Evolutionary conservation across 2,329 filamentous ascomycete species (phyloP).

Genomic region (Hypoxylon sp.): DNA sequence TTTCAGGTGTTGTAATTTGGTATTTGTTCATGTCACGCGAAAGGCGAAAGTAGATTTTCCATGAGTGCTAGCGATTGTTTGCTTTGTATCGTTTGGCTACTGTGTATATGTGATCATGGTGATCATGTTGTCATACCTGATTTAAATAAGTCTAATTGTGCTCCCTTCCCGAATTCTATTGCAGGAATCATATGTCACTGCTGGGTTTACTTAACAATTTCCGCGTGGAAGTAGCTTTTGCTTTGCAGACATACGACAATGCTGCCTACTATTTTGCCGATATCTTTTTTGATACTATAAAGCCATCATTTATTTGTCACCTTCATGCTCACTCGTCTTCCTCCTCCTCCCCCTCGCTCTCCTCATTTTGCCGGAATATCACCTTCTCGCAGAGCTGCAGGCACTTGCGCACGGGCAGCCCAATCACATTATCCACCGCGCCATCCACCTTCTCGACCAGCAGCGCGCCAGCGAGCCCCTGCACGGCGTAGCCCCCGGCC

Average conservation of each 20-base stretch:
- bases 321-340: constrained; percentile 2
- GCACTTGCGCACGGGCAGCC: constrained; percentile 82
- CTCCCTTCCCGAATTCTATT: neutral
- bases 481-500: constrained; percentile 94
- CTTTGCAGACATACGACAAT: neutral
- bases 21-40: neutral
- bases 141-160: neutral
- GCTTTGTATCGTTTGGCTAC: neutral
- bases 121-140: neutral
- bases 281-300: neutral
- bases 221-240: no score
- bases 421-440: constrained; percentile 92
- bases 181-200: neutral
- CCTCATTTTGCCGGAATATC: constrained; percentile 78
- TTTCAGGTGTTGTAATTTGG: neutral
- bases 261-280: neutral
- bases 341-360: constrained; percentile 62
- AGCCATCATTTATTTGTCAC: neutral
- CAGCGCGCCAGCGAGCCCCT: constrained; percentile 87
- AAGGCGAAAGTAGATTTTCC: neutral
- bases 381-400: constrained; percentile 88
- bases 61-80: neutral
- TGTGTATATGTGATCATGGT: neutral
- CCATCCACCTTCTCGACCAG: constrained; percentile 91
- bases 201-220: neutral